phyloP scores from a whole-genome alignment of 345 rosid genomes.

The Eucalyptus sp. region DNA sequence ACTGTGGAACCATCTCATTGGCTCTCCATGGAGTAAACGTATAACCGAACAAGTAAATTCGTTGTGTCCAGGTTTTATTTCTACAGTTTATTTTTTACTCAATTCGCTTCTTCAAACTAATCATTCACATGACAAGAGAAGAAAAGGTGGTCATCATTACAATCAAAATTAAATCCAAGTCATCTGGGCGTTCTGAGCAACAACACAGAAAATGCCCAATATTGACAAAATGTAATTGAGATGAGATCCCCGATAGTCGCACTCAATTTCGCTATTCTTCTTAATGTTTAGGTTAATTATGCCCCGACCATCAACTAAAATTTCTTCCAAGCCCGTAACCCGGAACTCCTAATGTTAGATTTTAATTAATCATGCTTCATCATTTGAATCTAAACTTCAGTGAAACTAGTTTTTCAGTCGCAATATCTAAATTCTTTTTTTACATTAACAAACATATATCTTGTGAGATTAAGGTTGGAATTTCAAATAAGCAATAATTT shows the following conservation, averaged over 20 bases:
- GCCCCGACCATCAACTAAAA: background rate
- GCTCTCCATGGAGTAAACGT: background rate
- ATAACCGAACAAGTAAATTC: background rate
- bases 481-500: rapidly evolving
- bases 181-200: background rate
- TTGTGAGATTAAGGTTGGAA: background rate
- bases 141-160: background rate
- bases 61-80: background rate
- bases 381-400: background rate
- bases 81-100: rapidly evolving
- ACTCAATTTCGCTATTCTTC: background rate
- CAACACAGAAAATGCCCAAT: background rate
- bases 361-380: background rate
- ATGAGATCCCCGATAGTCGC: background rate
- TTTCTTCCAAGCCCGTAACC: rapidly evolving
- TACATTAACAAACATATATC: background rate
- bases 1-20: background rate
- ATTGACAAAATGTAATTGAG: background rate
- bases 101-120: rapidly evolving
- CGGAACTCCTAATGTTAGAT: background rate
- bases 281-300: background rate
- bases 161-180: background rate
- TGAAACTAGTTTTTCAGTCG: background rate
- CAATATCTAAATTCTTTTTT: rapidly evolving
- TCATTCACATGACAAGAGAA: rapidly evolving